Conservation (phyloP, 257 asterid species). For the Penstemon newberryi region DNA sequence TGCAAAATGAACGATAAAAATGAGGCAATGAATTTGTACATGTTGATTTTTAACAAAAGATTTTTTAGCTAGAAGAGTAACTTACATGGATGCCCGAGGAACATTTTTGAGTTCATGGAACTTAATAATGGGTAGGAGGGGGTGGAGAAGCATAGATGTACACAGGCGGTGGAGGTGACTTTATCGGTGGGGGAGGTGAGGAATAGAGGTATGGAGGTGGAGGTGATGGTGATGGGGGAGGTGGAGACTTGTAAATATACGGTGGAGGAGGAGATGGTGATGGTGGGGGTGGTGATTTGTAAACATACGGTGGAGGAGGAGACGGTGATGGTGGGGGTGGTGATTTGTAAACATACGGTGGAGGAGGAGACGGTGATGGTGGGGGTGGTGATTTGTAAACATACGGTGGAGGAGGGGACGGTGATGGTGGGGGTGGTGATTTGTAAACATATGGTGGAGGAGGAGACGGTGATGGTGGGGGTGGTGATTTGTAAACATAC, state of each 20-base stretch:
- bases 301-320: conserved; percentile 24
- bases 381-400: conserved; percentile 30
- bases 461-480: conserved; percentile 25
- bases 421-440: conserved; percentile 24
- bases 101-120: not conserved
- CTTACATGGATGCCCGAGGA: conserved; percentile 42
- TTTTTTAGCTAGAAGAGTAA: not conserved
- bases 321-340: conserved; percentile 40
- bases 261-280: conserved; percentile 11
- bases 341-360: conserved; percentile 22
- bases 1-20: conserved; percentile 22
- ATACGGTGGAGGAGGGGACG: not conserved
- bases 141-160: conserved; percentile 52
- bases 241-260: conserved; percentile 25
- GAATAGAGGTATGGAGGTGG: conserved; percentile 37
- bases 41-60: not conserved
- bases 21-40: not conserved
- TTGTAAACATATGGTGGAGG: conserved; percentile 26
- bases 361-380: conserved; percentile 18
- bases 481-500: conserved; percentile 20
- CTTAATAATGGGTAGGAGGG: conserved; percentile 46
- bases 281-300: conserved; percentile 47
- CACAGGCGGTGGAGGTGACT: conserved; percentile 43
- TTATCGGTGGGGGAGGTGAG: conserved; percentile 59
- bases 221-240: conserved; percentile 18